phyloP scores from a whole-genome alignment of 2,329 filamentous ascomycete genomes.

The Arachnomyces sp. region DNA sequence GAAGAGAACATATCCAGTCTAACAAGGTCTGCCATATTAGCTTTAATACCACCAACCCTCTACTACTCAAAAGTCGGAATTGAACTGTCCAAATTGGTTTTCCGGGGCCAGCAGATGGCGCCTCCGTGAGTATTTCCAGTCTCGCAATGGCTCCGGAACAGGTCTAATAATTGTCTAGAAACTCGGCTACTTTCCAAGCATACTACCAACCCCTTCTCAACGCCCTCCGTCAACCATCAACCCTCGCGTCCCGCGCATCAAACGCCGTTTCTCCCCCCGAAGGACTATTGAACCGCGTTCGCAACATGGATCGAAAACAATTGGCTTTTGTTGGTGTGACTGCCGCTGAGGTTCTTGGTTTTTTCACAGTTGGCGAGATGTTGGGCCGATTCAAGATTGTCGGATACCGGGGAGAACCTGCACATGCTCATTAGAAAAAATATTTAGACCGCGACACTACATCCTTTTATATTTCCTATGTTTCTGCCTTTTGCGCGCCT shows the following conservation, averaged over 20 bases:
- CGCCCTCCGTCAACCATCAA: conserved; percentile 60
- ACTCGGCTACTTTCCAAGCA: conserved; percentile 70
- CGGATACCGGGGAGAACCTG: conserved; percentile 70
- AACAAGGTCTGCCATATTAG: conserved; percentile 40
- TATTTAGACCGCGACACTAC: conserved; percentile 9
- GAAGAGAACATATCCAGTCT: conserved; percentile 14
- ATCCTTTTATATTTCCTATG: conserved; percentile 23
- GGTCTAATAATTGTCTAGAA: conserved; percentile 41
- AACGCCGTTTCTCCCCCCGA: conserved; percentile 49
- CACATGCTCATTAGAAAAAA: conserved; percentile 31
- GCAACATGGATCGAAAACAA: conserved; percentile 64
- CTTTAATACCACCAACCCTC: conserved; percentile 72
- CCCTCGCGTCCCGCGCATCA: conserved; percentile 39
- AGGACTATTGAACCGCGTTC: conserved; percentile 49
- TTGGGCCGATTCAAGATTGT: conserved; percentile 91
- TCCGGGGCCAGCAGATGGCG: conserved; percentile 80
- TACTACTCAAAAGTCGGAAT: conserved; percentile 88
- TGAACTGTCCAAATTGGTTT: conserved; percentile 81
- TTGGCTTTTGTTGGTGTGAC: conserved; percentile 67
- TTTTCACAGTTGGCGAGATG: conserved; percentile 98
- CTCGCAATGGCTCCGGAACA: neutral
- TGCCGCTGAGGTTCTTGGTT: conserved; percentile 78
- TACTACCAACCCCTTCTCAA: conserved; percentile 73
- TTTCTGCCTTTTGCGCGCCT: conserved; percentile 20
- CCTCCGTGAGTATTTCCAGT: conserved; percentile 65